These are phyloP conservation scores for Cryoendolithus antarcticus DNA, from an alignment of 2,329 filamentous ascomycete species.

Conservation along the genomic window DNA sequence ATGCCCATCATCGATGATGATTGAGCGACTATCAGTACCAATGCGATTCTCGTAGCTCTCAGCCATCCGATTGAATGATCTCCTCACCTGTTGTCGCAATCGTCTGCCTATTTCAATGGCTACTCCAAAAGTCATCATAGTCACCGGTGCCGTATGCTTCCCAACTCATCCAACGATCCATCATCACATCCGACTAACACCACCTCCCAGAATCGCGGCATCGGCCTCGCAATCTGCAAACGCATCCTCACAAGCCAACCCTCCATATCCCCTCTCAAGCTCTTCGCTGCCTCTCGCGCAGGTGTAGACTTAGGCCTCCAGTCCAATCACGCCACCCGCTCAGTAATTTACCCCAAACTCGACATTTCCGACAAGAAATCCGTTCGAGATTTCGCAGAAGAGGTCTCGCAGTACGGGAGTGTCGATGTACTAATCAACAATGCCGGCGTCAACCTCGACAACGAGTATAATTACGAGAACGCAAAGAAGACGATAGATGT, in stretches of 20 bases:
- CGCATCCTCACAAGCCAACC: constrained; percentile 15
- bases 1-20: too few relatives aligned
- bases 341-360: constrained; percentile 20
- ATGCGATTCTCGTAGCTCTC: too few relatives aligned
- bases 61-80: too few relatives aligned
- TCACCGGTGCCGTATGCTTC: constrained; percentile 21
- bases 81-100: too few relatives aligned
- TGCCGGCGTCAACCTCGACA: constrained; percentile 23
- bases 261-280: constrained; percentile 13
- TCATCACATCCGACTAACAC: constrained; percentile 1
- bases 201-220: constrained; percentile 21
- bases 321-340: constrained; percentile 5
- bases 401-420: constrained; percentile 13
- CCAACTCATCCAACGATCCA: neutral
- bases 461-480: constrained; percentile 15
- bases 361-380: constrained; percentile 18
- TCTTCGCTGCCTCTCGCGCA: constrained; percentile 23
- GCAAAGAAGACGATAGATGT: constrained; percentile 22
- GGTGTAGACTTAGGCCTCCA: constrained; percentile 19
- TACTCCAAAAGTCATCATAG: constrained; percentile 19
- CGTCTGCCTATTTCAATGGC: constrained; percentile 10
- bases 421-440: constrained; percentile 28
- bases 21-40: too few relatives aligned
- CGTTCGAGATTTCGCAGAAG: constrained; percentile 17
- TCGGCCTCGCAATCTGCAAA: constrained; percentile 24